phyloP scores from a whole-genome alignment of 805 yeast species.

The Candida insectalens region DNA sequence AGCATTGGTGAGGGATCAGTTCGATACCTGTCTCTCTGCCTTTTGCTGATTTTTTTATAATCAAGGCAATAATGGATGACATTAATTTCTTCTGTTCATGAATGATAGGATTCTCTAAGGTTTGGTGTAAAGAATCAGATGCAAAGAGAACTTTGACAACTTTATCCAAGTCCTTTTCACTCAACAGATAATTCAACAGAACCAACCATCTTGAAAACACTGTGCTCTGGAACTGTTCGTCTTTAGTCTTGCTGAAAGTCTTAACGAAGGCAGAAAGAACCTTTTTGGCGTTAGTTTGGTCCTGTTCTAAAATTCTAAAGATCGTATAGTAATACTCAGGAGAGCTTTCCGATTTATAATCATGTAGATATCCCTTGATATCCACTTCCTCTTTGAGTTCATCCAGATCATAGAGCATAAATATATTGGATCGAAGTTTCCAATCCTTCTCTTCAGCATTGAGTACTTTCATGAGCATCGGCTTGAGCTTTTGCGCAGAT shows the following conservation, averaged over 20 bases:
- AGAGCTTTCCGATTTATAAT: slow-evolving; percentile 5
- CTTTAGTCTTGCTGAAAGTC: slow-evolving; percentile 10
- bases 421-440: slow-evolving; percentile 36
- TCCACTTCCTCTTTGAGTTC: slow-evolving; percentile 6
- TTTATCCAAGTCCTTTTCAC: slow-evolving; percentile 16
- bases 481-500: slow-evolving; percentile 9
- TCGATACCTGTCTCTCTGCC: slow-evolving; percentile 5
- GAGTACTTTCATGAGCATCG: slow-evolving; percentile 11
- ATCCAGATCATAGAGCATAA: slow-evolving; percentile 36
- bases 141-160: slow-evolving; percentile 24
- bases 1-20: slow-evolving; percentile 42
- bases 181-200: slow-evolving; percentile 29
- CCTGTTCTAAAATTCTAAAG: slow-evolving; percentile 38
- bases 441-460: slow-evolving; percentile 23
- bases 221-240: slow-evolving; percentile 9
- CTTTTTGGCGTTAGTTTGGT: slow-evolving; percentile 14
- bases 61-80: slow-evolving; percentile 9
- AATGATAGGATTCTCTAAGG: slow-evolving; percentile 29
- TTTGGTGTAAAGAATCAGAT: slow-evolving; percentile 9
- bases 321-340: slow-evolving; percentile 9
- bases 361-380: slow-evolving; percentile 1
- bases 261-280: slow-evolving; percentile 17
- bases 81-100: slow-evolving; percentile 40
- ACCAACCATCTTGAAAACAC: slow-evolving; percentile 49
- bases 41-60: slow-evolving; percentile 1